phyloP scores from a whole-genome alignment of 1,284 basidiomycete genomes.

The Xanthoconium separans region DNA sequence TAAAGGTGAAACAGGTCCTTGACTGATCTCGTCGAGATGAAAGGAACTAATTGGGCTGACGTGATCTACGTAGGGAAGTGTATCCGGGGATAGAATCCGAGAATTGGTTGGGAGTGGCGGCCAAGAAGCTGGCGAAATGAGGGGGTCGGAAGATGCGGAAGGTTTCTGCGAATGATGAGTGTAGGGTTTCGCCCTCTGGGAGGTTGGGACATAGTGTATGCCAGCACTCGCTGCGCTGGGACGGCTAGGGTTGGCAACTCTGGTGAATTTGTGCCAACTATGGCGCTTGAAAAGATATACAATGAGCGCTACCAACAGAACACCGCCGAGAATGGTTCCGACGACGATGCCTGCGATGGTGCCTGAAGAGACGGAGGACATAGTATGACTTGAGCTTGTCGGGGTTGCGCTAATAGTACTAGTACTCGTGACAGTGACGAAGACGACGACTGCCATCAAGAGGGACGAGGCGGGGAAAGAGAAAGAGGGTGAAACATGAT shows the following conservation, averaged over 20 bases:
- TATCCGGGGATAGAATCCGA: not conserved
- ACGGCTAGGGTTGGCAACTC: constrained; percentile 17
- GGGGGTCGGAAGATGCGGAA: constrained; percentile 27
- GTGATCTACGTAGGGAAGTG: constrained; percentile 3
- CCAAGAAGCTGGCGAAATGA: constrained; percentile 14
- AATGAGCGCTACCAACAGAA: constrained; percentile 14
- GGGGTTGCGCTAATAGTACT: constrained; percentile 1
- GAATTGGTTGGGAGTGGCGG: constrained; percentile 7
- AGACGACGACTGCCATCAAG: constrained; percentile 14
- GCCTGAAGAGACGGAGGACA: constrained; percentile 9
- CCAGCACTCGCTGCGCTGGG: not conserved
- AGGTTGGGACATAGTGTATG: not conserved
- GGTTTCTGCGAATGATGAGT: constrained; percentile 10
- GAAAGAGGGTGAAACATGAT: not conserved
- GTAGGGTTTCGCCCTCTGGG: not conserved
- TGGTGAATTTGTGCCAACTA: constrained; percentile 15
- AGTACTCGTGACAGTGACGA: not conserved
- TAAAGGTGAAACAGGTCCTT: not conserved
- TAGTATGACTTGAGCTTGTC: not conserved
- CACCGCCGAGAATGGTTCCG: constrained; percentile 16
- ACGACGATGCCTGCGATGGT: constrained; percentile 25
- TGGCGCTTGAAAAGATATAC: constrained; percentile 18
- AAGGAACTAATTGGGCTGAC: not conserved
- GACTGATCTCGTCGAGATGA: constrained; percentile 9
- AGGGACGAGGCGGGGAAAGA: not conserved